Evolutionary conservation across 2,329 filamentous ascomycete species (phyloP).

Genomic region (Paecilomyces variotii): DNA sequence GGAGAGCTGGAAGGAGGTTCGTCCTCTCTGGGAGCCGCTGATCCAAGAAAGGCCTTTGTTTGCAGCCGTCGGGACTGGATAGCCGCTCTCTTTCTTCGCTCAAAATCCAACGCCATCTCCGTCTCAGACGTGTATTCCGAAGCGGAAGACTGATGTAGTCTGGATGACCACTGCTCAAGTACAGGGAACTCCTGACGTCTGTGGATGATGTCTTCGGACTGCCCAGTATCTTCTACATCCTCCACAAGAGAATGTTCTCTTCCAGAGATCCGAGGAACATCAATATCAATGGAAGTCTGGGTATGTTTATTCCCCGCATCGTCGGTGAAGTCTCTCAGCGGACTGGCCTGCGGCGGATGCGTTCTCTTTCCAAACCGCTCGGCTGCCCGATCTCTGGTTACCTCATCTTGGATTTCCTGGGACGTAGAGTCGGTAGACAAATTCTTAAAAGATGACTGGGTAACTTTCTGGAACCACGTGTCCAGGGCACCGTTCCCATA

Average conservation of each 20-base stretch:
- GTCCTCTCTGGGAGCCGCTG: conserved; percentile 1
- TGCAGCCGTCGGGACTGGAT: conserved; percentile 18
- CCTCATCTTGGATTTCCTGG: background rate
- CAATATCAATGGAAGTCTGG: background rate
- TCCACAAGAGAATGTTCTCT: background rate
- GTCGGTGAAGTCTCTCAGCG: background rate
- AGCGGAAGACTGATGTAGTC: conserved; percentile 11
- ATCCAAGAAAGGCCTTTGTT: conserved; percentile 4
- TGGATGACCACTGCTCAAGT: conserved; percentile 16
- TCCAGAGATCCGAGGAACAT: background rate
- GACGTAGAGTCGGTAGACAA: background rate
- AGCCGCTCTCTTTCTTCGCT: conserved; percentile 28
- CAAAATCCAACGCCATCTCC: conserved; percentile 30
- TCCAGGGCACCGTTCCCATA: conserved; percentile 22
- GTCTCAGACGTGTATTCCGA: conserved; percentile 11
- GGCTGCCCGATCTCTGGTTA: background rate
- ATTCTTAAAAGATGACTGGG: background rate
- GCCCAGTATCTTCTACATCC: background rate
- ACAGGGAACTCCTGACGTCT: conserved; percentile 13
- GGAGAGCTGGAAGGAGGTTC: conserved; percentile 13
- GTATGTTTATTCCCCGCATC: background rate
- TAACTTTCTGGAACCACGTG: conserved; percentile 19
- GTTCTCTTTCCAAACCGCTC: background rate
- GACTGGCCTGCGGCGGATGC: background rate
- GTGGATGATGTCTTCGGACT: background rate